These are phyloP conservation scores for Xerophyta viscosa DNA, from an alignment of 106 monocot genomes.

Conservation along the genomic window DNA sequence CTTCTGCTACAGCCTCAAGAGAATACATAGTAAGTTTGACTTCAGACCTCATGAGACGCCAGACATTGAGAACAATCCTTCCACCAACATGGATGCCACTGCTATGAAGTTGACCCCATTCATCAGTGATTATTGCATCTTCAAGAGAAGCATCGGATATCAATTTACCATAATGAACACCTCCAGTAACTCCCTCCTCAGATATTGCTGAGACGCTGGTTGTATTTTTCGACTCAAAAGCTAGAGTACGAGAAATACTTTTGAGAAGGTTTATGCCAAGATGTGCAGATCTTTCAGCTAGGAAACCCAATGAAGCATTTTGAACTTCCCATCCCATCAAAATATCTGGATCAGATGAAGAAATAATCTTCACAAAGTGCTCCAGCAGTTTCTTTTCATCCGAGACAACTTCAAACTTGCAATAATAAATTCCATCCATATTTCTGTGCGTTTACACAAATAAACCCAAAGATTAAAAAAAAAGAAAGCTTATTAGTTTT, in stretches of 20 bases:
- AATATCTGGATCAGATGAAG: slow-evolving; percentile 79
- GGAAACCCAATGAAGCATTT: slow-evolving; percentile 67
- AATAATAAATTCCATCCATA: slow-evolving; percentile 45
- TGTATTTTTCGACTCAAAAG: slow-evolving; percentile 21
- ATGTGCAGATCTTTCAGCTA: slow-evolving; percentile 78
- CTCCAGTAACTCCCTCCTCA: slow-evolving; percentile 4
- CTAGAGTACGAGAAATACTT: slow-evolving; percentile 59
- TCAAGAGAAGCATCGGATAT: slow-evolving; percentile 26
- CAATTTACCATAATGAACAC: slow-evolving; percentile 14
- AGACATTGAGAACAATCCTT: slow-evolving; percentile 96
- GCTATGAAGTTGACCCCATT: slow-evolving; percentile 76
- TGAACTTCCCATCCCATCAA: slow-evolving; percentile 96
- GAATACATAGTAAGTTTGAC: slow-evolving; percentile 76
- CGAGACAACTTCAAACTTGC: slow-evolving; percentile 29
- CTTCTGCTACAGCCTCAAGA: slow-evolving; percentile 86
- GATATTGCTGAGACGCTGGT: slow-evolving; percentile 12
- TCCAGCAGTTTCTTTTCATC: slow-evolving; percentile 60
- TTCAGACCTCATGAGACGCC: slow-evolving; percentile 86
- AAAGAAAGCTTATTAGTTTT: too few relatives aligned
- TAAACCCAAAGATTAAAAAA: neutral
- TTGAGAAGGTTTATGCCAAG: slow-evolving; percentile 67
- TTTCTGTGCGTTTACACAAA: slow-evolving; percentile 32
- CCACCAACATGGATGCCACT: slow-evolving; percentile 95
- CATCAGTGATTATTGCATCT: slow-evolving; percentile 46
- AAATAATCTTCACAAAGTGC: slow-evolving; percentile 48